A percentile compares a stretch with the other conserved stretches of the same genome.
phyloP scores from a whole-genome alignment of 1,284 basidiomycete species.

The Ceratobasidium papillatum region DNA sequence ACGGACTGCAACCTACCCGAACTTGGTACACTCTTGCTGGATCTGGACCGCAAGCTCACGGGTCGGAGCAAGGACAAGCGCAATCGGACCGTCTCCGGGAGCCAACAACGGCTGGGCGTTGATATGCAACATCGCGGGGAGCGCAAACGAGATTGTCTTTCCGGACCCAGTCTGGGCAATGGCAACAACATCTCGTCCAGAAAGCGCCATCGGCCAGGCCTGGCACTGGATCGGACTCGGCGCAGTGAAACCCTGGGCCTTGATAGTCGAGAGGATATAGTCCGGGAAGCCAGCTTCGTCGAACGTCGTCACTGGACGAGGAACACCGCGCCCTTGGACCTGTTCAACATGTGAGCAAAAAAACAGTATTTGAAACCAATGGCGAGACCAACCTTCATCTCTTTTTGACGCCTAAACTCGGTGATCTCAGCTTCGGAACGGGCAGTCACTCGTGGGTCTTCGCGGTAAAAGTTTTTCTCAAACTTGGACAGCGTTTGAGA shows the following conservation, averaged over 20 bases:
- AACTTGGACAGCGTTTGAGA: constrained; percentile 78
- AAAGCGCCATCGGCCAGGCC: constrained; percentile 97
- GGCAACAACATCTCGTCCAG: constrained; percentile 93
- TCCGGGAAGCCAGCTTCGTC: constrained; percentile 97
- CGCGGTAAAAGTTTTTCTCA: constrained; percentile 97
- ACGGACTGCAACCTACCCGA: constrained; percentile 68
- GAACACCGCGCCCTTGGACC: constrained; percentile 89
- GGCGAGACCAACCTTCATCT: constrained; percentile 76
- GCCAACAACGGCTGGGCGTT: constrained; percentile 96
- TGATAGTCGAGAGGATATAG: constrained; percentile 93
- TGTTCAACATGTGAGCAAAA: constrained; percentile 51
- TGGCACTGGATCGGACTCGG: constrained; percentile 98
- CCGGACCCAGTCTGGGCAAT: constrained; percentile 97
- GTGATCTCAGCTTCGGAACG: constrained; percentile 88
- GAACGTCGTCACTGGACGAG: constrained; percentile 90
- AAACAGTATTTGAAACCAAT: constrained; percentile 12
- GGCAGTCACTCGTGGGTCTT: constrained; percentile 85
- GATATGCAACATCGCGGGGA: constrained; percentile 99
- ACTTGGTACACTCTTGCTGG: constrained; percentile 98
- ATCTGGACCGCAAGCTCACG: constrained; percentile 99
- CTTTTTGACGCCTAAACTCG: constrained; percentile 84
- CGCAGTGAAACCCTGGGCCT: constrained; percentile 87
- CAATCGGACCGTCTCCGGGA: constrained; percentile 97
- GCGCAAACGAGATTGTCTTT: constrained; percentile 97
- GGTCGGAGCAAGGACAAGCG: constrained; percentile 95